phyloP scores from a whole-genome alignment of 2,329 filamentous ascomycete genomes.

The Aureobasidium sp. region DNA sequence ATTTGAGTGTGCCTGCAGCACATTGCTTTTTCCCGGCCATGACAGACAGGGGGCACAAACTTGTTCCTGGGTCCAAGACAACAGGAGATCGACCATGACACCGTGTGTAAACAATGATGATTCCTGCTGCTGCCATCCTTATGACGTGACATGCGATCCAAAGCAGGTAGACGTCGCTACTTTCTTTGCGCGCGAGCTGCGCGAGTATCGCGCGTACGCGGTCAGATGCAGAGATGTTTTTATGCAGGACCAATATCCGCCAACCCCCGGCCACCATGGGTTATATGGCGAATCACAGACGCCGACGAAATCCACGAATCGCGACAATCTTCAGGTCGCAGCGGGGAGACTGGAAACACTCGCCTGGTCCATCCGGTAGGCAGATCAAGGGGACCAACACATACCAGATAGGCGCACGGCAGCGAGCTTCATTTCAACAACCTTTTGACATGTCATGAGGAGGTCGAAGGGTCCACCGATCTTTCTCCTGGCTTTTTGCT shows the following conservation, averaged over 20 bases:
- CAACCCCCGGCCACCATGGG: neutral
- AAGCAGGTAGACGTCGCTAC: neutral
- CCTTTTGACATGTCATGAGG: neutral
- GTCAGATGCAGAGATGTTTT: neutral
- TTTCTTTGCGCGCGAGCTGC: neutral
- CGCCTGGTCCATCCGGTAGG: neutral
- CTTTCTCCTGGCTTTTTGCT: neutral
- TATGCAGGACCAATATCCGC: neutral
- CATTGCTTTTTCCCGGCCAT: slow-evolving; percentile 5
- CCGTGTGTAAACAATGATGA: neutral
- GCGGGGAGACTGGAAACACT: slow-evolving; percentile 6
- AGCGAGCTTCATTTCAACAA: slow-evolving; percentile 3
- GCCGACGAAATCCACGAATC: neutral
- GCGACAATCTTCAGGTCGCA: neutral
- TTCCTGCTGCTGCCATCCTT: neutral
- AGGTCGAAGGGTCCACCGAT: neutral
- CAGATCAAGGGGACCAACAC: slow-evolving; percentile 3
- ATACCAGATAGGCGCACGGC: slow-evolving; percentile 3
- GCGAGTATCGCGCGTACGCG: neutral
- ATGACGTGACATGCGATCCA: neutral
- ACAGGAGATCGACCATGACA: slow-evolving; percentile 1
- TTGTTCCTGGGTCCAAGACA: slow-evolving; percentile 10
- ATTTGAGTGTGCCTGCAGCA: neutral
- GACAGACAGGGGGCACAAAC: slow-evolving; percentile 6
- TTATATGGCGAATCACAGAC: slow-evolving; percentile 1